These are phyloP conservation scores for Colletotrichum noveboracense DNA, from an alignment of 2,329 filamentous ascomycete genomes.

Conservation along the genomic window DNA sequence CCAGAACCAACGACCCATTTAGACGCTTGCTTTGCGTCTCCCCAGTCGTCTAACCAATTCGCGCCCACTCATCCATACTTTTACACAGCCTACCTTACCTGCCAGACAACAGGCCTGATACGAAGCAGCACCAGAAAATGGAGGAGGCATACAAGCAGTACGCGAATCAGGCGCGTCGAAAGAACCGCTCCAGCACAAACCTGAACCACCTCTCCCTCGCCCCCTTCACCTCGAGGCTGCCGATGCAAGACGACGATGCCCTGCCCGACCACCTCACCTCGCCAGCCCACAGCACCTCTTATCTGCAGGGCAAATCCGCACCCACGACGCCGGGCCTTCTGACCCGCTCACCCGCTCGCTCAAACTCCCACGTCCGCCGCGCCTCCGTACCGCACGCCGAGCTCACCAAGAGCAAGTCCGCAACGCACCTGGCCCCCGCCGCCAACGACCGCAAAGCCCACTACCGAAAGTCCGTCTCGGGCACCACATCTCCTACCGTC, in stretches of 20 bases:
- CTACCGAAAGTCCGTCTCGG: conserved; percentile 26
- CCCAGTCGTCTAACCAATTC: neutral
- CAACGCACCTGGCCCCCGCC: conserved; percentile 53
- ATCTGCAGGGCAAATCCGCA: conserved; percentile 66
- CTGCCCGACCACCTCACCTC: conserved; percentile 40
- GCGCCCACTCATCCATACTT: neutral
- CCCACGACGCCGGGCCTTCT: conserved; percentile 70
- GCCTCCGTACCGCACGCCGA: conserved; percentile 39
- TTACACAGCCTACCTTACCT: neutral
- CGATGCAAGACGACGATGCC: conserved; percentile 59
- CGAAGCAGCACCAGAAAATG: conserved; percentile 38
- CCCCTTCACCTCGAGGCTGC: conserved; percentile 67
- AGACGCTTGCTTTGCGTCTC: neutral
- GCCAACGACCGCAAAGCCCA: conserved; percentile 25
- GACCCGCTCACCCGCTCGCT: conserved; percentile 58
- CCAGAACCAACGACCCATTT: neutral
- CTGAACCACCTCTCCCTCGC: conserved; percentile 66
- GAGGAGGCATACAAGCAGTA: conserved; percentile 68
- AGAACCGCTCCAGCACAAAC: conserved; percentile 63
- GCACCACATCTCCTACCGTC: conserved; percentile 36
- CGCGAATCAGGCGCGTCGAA: conserved; percentile 59
- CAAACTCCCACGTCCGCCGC: conserved; percentile 51
- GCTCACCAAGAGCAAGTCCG: conserved; percentile 68
- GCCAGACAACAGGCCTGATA: neutral
- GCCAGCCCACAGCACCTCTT: conserved; percentile 50